phyloP scores from a whole-genome alignment of 2,329 filamentous ascomycete genomes.

The Aspergillus fructus region DNA sequence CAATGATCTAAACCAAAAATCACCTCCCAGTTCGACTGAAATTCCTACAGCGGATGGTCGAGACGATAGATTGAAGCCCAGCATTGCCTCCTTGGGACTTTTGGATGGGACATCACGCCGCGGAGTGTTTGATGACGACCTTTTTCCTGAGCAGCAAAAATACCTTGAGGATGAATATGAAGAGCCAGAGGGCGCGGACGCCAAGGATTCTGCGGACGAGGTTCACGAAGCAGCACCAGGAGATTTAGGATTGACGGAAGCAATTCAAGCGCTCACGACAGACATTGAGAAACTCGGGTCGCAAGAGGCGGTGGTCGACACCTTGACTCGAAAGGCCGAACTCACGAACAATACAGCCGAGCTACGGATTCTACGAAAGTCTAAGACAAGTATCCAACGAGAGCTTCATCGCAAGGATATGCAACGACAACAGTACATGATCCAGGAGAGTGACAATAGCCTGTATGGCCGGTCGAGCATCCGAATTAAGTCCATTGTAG shows the following conservation, averaged over 20 bases:
- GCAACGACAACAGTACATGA: slow-evolving; percentile 92
- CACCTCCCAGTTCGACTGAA: slow-evolving; percentile 64
- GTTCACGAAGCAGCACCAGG: slow-evolving; percentile 94
- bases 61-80: slow-evolving; percentile 67
- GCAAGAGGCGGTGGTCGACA: slow-evolving; percentile 89
- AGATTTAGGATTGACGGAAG: slow-evolving; percentile 88
- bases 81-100: slow-evolving; percentile 84
- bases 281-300: slow-evolving; percentile 87
- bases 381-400: slow-evolving; percentile 85
- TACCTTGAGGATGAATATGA: slow-evolving; percentile 84
- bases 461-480: slow-evolving; percentile 88
- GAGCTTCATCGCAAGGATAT: slow-evolving; percentile 93
- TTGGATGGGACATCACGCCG: slow-evolving; percentile 84
- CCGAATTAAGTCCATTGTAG: slow-evolving; percentile 87
- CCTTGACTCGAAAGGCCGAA: slow-evolving; percentile 88
- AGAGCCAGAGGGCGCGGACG: slow-evolving; percentile 60
- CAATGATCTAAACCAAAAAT: slow-evolving; percentile 54
- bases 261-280: slow-evolving; percentile 80
- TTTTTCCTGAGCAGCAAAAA: slow-evolving; percentile 82
- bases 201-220: slow-evolving; percentile 70
- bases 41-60: slow-evolving; percentile 45
- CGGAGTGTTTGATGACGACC: slow-evolving; percentile 91
- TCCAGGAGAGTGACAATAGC: slow-evolving; percentile 97
- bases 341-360: slow-evolving; percentile 96
- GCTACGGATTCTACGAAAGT: slow-evolving; percentile 86